Conservation (phyloP, 2,329 filamentous ascomycete genomes). For the Trichoderma sp. region DNA sequence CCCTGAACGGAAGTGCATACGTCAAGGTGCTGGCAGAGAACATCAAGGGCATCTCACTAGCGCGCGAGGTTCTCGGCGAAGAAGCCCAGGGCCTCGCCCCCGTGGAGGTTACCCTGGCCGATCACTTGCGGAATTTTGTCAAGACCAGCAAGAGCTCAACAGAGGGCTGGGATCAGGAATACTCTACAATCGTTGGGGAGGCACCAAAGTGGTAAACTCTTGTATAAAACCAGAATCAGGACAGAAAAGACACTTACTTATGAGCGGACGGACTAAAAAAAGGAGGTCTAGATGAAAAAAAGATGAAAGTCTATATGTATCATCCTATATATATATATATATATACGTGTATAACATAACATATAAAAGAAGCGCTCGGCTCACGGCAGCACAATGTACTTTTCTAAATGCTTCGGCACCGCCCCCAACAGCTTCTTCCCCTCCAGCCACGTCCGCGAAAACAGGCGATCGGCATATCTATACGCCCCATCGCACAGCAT, state of each 20-base stretch:
- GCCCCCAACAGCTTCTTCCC: constrained; percentile 80
- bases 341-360: constrained; percentile 33
- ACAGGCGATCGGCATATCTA: constrained; percentile 89
- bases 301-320: constrained; percentile 29
- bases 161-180: constrained; percentile 31
- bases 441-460: constrained; percentile 87
- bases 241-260: neutral
- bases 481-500: constrained; percentile 97
- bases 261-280: neutral
- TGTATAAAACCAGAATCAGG: neutral
- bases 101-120: constrained; percentile 42
- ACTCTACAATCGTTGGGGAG: constrained; percentile 34
- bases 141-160: constrained; percentile 26
- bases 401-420: constrained; percentile 81
- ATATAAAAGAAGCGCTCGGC: constrained; percentile 26
- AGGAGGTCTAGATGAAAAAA: neutral
- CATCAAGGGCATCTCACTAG: constrained; percentile 48
- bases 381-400: constrained; percentile 90
- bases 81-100: constrained; percentile 38
- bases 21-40: constrained; percentile 36
- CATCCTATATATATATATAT: constrained; percentile 31
- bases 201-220: constrained; percentile 34
- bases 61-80: constrained; percentile 44
- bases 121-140: constrained; percentile 41
- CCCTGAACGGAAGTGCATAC: constrained; percentile 34